A percentile compares a stretch with the other conserved stretches of the same genome.
Conservation (phyloP, 768 basidiomycete genomes). For the Rubroboletus satanas region DNA sequence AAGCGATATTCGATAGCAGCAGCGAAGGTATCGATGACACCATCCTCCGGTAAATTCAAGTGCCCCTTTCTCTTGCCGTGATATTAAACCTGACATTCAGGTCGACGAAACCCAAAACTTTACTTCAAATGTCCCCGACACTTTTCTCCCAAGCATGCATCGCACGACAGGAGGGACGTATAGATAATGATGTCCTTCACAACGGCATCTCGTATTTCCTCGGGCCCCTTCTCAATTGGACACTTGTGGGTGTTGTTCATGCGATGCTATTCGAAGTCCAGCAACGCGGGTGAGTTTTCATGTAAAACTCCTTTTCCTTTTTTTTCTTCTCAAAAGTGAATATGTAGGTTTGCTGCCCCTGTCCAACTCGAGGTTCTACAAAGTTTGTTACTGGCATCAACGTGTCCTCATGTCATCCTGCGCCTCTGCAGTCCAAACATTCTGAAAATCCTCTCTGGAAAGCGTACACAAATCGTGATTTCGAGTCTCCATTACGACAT, state of each 20-base stretch:
- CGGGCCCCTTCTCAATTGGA: slow-evolving; percentile 73
- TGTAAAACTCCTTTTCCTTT: neutral
- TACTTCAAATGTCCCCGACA: slow-evolving; percentile 64
- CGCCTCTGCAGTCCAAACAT: slow-evolving; percentile 58
- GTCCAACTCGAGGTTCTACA: slow-evolving; percentile 64
- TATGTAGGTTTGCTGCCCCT: slow-evolving; percentile 42
- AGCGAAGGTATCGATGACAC: slow-evolving; percentile 85
- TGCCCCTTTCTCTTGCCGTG: neutral
- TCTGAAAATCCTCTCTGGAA: slow-evolving; percentile 42
- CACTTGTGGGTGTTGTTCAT: slow-evolving; percentile 68
- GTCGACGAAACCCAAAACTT: slow-evolving; percentile 63
- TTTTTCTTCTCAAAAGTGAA: neutral
- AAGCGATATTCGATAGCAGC: slow-evolving; percentile 69
- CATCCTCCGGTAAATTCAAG: slow-evolving; percentile 50
- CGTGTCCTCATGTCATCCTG: slow-evolving; percentile 64
- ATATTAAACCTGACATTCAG: slow-evolving; percentile 35
- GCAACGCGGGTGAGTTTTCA: slow-evolving; percentile 43
- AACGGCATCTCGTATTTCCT: slow-evolving; percentile 79
- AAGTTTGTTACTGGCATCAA: slow-evolving; percentile 56
- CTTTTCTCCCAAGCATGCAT: slow-evolving; percentile 63
- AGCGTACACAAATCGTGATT: slow-evolving; percentile 31
- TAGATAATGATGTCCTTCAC: slow-evolving; percentile 63
- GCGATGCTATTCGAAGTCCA: slow-evolving; percentile 60
- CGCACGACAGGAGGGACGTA: slow-evolving; percentile 44
- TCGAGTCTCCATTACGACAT: slow-evolving; percentile 35